Evolutionary conservation across 73 alveolate species (phyloP).

Genomic region (Tetrahymena borealis): DNA sequence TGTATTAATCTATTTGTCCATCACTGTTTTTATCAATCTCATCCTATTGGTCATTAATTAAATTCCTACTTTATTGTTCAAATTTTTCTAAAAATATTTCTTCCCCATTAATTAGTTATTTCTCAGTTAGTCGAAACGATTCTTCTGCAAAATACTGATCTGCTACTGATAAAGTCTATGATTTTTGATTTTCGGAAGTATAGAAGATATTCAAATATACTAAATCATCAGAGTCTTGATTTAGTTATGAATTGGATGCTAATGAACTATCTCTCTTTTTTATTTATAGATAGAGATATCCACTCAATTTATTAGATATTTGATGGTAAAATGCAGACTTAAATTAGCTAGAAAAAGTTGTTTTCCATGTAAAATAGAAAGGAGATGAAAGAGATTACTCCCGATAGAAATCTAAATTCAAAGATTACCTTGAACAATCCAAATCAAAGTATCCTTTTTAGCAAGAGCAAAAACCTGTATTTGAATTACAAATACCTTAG

Average conservation of each 20-base stretch:
- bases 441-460: background rate
- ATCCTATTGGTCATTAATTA: background rate
- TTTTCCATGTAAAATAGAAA: background rate
- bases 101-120: background rate
- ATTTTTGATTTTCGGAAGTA: background rate
- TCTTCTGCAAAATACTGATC: background rate
- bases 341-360: background rate
- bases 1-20: too few species aligned
- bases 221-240: background rate
- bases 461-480: background rate
- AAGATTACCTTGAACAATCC: background rate
- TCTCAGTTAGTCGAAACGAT: background rate
- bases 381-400: background rate
- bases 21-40: background rate
- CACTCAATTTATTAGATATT: background rate
- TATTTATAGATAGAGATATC: background rate
- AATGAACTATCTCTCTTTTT: background rate
- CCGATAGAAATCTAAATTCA: background rate
- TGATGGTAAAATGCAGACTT: background rate
- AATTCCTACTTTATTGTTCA: background rate
- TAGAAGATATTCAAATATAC: background rate
- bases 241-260: background rate
- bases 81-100: background rate
- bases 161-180: background rate
- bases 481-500: background rate